phyloP scores from a whole-genome alignment of 2,329 filamentous ascomycete genomes.

The Penicillium palitans region DNA sequence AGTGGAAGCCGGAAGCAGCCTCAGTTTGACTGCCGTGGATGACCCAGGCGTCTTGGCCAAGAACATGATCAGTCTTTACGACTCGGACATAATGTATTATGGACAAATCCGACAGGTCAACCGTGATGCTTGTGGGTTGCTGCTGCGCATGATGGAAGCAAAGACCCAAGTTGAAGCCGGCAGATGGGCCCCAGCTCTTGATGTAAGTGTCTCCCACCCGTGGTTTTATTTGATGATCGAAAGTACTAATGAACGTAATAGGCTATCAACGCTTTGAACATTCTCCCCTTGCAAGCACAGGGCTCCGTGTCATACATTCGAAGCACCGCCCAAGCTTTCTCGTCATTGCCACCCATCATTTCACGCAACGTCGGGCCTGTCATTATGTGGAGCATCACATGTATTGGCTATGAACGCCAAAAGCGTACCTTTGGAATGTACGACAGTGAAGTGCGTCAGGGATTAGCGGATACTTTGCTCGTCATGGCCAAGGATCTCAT shows the following conservation, averaged over 20 bases:
- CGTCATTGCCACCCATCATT: conserved; percentile 73
- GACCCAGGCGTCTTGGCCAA: conserved; percentile 64
- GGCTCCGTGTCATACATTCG: conserved; percentile 80
- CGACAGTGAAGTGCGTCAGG: conserved; percentile 53
- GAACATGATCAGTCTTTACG: conserved; percentile 64
- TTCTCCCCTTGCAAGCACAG: conserved; percentile 74
- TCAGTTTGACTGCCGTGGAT: conserved; percentile 66
- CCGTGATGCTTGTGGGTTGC: conserved; percentile 58
- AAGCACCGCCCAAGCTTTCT: conserved; percentile 76
- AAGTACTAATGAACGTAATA: conserved; percentile 34
- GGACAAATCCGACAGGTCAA: conserved; percentile 60
- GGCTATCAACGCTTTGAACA: conserved; percentile 72
- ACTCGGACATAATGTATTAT: conserved; percentile 60
- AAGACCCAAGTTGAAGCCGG: conserved; percentile 60
- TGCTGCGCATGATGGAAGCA: conserved; percentile 62
- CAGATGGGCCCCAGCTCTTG: conserved; percentile 62
- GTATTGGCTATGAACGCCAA: conserved; percentile 76
- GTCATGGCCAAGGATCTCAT: conserved; percentile 86
- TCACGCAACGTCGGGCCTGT: conserved; percentile 87
- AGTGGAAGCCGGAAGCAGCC: conserved; percentile 43
- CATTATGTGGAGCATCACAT: conserved; percentile 89
- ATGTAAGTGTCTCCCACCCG: conserved; percentile 55
- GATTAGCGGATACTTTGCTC: conserved; percentile 67
- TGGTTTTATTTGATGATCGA: conserved; percentile 11
- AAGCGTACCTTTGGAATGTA: conserved; percentile 69